Conservation (phyloP, 805 yeast genomes). For the Spencermartinsiella europaea region DNA sequence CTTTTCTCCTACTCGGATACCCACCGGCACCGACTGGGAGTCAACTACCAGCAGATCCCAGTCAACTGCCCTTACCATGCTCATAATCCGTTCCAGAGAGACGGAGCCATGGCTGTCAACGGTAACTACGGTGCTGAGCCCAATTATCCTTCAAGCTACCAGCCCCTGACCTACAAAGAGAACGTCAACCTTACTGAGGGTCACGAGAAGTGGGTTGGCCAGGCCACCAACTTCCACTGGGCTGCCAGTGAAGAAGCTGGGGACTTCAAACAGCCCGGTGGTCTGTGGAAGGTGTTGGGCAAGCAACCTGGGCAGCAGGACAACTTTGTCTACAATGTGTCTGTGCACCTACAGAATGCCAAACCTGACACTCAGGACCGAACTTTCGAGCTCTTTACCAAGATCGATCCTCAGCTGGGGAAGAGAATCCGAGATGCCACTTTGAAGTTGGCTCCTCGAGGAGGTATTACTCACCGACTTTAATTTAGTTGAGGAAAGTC, state of each 20-base stretch:
- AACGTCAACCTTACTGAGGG: conserved; percentile 36
- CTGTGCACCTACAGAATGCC: conserved; percentile 66
- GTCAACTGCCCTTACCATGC: conserved; percentile 55
- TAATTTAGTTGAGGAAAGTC: not conserved
- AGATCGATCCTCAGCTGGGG: conserved; percentile 68
- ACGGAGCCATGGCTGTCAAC: conserved; percentile 50
- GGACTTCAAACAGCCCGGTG: conserved; percentile 76
- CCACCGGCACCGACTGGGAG: conserved; percentile 70
- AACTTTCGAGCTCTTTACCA: conserved; percentile 68
- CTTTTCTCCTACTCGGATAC: conserved; percentile 73
- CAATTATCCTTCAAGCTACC: conserved; percentile 44
- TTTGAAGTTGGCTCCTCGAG: conserved; percentile 45
- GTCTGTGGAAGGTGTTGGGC: conserved; percentile 64
- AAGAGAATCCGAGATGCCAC: conserved; percentile 60
- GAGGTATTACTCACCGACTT: conserved; percentile 3
- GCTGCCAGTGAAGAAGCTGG: conserved; percentile 52
- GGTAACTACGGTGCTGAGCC: conserved; percentile 47
- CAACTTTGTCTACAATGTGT: conserved; percentile 76
- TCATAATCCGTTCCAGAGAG: conserved; percentile 48
- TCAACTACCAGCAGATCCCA: conserved; percentile 62
- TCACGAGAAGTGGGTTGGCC: conserved; percentile 78
- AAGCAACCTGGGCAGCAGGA: conserved; percentile 77
- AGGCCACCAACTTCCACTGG: conserved; percentile 88
- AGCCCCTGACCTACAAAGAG: conserved; percentile 31
- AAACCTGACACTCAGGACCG: conserved; percentile 70